These are phyloP conservation scores for Chenopodium suecicum DNA, from an alignment of 148 eudicot species.

Conservation along the genomic window DNA sequence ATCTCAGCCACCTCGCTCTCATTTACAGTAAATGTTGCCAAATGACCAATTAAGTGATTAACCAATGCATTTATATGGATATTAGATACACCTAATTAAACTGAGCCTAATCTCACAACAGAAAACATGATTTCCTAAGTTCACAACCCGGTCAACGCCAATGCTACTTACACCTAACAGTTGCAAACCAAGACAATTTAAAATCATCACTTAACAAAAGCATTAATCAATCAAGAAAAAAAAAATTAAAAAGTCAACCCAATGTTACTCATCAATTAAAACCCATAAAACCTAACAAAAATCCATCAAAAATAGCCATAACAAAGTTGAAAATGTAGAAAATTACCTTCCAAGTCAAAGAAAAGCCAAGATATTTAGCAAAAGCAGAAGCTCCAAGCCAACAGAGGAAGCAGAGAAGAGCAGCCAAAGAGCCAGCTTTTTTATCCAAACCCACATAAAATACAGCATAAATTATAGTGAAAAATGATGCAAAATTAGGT, in stretches of 20 bases:
- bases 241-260: not conserved
- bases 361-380: slow-evolving; percentile 40
- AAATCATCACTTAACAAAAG: not conserved
- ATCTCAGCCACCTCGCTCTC: not conserved
- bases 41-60: not conserved
- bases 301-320: not conserved
- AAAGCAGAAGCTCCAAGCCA: slow-evolving; percentile 49
- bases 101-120: no score
- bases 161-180: not conserved
- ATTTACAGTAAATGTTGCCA: not conserved
- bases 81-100: no score
- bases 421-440: slow-evolving; percentile 63
- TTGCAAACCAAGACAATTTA: not conserved
- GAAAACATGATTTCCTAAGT: not conserved
- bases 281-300: not conserved
- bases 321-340: not conserved
- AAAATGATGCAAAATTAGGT: slow-evolving; percentile 33
- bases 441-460: slow-evolving; percentile 52
- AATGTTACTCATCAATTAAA: not conserved
- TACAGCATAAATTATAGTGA: slow-evolving; percentile 35
- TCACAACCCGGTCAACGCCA: not conserved
- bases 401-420: slow-evolving; percentile 48
- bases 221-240: not conserved
- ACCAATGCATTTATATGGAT: not conserved
- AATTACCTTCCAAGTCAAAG: slow-evolving; percentile 72